Conservation (phyloP, 352 stramenopile species). For the Thalassiosira mediterranea region DNA sequence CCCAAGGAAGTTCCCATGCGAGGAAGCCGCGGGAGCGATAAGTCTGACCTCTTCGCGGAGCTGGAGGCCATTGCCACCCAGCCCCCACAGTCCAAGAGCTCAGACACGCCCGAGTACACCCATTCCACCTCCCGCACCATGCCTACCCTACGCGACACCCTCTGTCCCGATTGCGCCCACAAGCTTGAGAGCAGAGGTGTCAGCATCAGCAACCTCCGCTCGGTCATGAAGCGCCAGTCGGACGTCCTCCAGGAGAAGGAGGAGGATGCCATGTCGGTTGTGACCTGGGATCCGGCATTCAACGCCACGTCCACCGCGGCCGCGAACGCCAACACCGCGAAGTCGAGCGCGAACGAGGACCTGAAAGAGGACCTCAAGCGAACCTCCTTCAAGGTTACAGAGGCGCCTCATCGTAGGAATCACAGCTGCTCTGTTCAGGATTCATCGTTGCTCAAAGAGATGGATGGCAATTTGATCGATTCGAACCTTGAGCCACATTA, state of each 20-base stretch:
- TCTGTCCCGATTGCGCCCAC: neutral
- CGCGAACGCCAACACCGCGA: neutral
- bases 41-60: neutral
- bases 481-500: constrained; percentile 42
- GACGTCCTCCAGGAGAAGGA: neutral
- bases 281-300: constrained; percentile 15
- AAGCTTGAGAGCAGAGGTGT: constrained; percentile 7
- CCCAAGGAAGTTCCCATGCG: no score
- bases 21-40: neutral
- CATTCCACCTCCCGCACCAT: neutral
- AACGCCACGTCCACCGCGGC: neutral
- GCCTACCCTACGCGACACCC: neutral
- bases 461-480: constrained; percentile 35
- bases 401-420: neutral
- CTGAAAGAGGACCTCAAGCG: neutral
- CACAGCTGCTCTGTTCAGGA: constrained; percentile 13
- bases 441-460: constrained; percentile 13
- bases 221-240: neutral
- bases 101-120: neutral
- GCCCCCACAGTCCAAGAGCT: neutral
- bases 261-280: constrained; percentile 6
- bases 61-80: neutral
- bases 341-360: neutral
- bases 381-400: neutral
- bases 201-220: constrained; percentile 3